phyloP scores from a whole-genome alignment of 345 rosid genomes.

The Boechera stricta region DNA sequence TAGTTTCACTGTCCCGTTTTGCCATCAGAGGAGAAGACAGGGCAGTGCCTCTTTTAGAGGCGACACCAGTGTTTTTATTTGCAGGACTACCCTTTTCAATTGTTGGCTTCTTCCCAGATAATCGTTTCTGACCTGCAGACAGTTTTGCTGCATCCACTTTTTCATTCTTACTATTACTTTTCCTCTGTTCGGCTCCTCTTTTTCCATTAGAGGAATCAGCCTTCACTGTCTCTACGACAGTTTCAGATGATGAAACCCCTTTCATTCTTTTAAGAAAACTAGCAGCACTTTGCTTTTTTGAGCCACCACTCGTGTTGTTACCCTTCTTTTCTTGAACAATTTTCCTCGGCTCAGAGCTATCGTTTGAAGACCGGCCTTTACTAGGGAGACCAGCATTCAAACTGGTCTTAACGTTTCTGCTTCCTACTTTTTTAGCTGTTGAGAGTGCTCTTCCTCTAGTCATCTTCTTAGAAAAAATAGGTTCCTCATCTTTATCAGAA shows the following conservation, averaged over 20 bases:
- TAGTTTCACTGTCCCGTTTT: slow-evolving; percentile 47
- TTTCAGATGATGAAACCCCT: slow-evolving; percentile 44
- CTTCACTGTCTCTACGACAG: slow-evolving; percentile 41
- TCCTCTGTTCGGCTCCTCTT: slow-evolving; percentile 48
- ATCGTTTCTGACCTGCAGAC: slow-evolving; percentile 38
- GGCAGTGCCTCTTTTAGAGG: slow-evolving; percentile 39
- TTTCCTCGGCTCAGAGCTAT: slow-evolving; percentile 43
- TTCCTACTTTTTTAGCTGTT: slow-evolving; percentile 31
- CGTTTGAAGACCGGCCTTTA: slow-evolving; percentile 43
- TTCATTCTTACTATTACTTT: slow-evolving; percentile 31
- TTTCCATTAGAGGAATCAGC: slow-evolving; percentile 45
- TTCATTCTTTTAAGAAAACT: slow-evolving; percentile 60
- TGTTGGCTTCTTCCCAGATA: slow-evolving; percentile 32
- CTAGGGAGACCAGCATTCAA: slow-evolving; percentile 34
- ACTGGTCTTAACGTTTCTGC: slow-evolving; percentile 39
- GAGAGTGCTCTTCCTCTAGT: slow-evolving; percentile 39
- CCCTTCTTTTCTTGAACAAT: slow-evolving; percentile 44
- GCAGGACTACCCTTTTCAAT: slow-evolving; percentile 40
- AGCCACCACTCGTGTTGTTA: slow-evolving; percentile 27
- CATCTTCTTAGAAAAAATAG: slow-evolving; percentile 42
- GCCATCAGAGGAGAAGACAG: slow-evolving; percentile 12
- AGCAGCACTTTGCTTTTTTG: slow-evolving; percentile 56
- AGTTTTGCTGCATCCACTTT: slow-evolving; percentile 38
- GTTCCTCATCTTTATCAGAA: slow-evolving; percentile 42
- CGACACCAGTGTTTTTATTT: slow-evolving; percentile 34